Evolutionary conservation across 768 basidiomycete species (phyloP).

Genomic region (Pleurotus eryngii): DNA sequence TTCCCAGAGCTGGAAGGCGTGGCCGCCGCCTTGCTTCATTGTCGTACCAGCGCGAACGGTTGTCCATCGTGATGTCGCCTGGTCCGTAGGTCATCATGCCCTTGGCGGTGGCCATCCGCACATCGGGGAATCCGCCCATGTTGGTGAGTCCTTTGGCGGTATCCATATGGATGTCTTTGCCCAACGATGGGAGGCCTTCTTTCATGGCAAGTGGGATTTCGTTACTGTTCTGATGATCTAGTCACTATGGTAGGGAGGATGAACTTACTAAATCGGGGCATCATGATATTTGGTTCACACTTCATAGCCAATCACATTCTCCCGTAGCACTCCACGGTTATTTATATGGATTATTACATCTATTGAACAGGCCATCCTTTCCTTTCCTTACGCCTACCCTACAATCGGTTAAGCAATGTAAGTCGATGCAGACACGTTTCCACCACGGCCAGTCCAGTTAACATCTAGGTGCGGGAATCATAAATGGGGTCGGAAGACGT

Average conservation of each 20-base stretch:
- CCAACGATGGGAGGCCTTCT: slow-evolving; percentile 2
- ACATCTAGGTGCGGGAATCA: slow-evolving; percentile 52
- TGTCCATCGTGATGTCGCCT: slow-evolving; percentile 69
- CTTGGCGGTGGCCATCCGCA: slow-evolving; percentile 68
- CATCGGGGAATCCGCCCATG: slow-evolving; percentile 31
- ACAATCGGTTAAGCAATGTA: slow-evolving; percentile 56
- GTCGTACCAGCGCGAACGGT: slow-evolving; percentile 56
- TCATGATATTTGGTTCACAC: not conserved
- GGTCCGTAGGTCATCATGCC: slow-evolving; percentile 36
- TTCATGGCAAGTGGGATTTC: not conserved
- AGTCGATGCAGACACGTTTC: slow-evolving; percentile 86
- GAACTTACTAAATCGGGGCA: not conserved
- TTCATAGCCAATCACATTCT: too few relatives aligned
- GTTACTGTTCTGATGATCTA: too few relatives aligned
- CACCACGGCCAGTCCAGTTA: slow-evolving; percentile 99
- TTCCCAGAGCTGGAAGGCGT: slow-evolving; percentile 71
- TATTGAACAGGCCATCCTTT: not conserved
- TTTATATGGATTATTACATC: not conserved
- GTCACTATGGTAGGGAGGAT: not conserved
- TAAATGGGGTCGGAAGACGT: too few relatives aligned
- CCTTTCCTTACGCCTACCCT: slow-evolving; percentile 5
- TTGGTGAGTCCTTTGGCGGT: slow-evolving; percentile 63
- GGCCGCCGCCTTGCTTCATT: slow-evolving; percentile 47
- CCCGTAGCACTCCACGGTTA: too few relatives aligned
- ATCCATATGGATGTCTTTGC: slow-evolving; percentile 66